These are phyloP conservation scores for Neodidymelliopsis sp. DNA, from an alignment of 2,329 filamentous ascomycete genomes.

Conservation along the genomic window DNA sequence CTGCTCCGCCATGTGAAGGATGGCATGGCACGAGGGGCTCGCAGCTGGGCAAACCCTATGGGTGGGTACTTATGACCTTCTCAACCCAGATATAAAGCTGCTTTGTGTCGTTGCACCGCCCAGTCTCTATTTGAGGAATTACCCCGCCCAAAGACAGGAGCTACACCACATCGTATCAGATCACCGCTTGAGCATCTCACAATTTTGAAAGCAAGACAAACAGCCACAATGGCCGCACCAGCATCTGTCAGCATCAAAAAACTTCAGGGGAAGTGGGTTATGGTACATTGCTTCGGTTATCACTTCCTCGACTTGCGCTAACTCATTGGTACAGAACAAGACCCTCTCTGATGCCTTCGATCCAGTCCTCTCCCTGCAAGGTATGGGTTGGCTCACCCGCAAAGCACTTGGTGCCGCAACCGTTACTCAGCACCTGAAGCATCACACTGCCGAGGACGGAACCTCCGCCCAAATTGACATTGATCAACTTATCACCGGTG, in stretches of 20 bases:
- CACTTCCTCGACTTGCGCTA: not conserved
- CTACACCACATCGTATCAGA: conserved; percentile 3
- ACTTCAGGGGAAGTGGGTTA: conserved; percentile 50
- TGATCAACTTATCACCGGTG: conserved; percentile 74
- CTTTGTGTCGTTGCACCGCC: not conserved
- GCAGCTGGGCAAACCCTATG: conserved; percentile 15
- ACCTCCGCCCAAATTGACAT: conserved; percentile 69
- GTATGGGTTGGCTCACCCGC: conserved; percentile 69
- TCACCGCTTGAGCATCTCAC: not conserved
- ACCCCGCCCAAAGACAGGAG: conserved; percentile 12
- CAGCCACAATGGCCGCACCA: conserved; percentile 49
- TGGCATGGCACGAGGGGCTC: conserved; percentile 20
- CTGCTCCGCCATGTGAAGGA: conserved; percentile 22
- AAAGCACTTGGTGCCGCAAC: conserved; percentile 74
- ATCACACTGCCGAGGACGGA: conserved; percentile 30
- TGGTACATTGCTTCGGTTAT: conserved; percentile 36
- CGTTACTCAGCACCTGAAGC: conserved; percentile 68
- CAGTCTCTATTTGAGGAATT: not conserved
- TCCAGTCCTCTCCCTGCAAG: conserved; percentile 69
- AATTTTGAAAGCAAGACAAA: not conserved
- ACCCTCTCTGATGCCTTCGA: conserved; percentile 73
- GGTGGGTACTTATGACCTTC: conserved; percentile 21
- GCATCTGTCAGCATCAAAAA: conserved; percentile 42
- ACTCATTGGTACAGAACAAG: conserved; percentile 69
- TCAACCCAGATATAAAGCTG: not conserved